Evolutionary conservation across 2,329 filamentous ascomycete genomes (phyloP), one percentile per base, ranked within the genome.

Genomic region (Xylaria digitata): DNA sequence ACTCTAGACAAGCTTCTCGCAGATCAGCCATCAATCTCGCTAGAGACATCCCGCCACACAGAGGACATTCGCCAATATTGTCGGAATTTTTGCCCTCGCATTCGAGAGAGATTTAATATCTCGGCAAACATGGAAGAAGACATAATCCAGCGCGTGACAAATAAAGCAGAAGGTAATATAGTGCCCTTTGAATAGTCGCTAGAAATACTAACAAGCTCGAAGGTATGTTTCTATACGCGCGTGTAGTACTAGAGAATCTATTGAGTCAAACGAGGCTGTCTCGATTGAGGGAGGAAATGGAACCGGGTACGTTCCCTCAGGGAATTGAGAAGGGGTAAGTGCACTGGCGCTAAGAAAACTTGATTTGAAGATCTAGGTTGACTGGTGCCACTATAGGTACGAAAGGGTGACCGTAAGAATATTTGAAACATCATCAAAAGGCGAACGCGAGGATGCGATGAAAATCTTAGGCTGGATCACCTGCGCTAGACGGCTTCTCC

Each of bases 181-280:
- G 23, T 9, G 13, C 11, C 8, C 23, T 21, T 26, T 3, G 23
- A 15, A 13, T n/a, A n/a, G 4, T 19, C 21, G 6, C 11, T 19
- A 34, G n/a, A 8, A 9, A 2, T 32, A 34, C 26, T 52, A 34
- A 49, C 6, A 30, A 6, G 43, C 5, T 17, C 2, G 26, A 7
- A 65, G 62, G 62, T 2, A 65, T 65, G 62, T 67, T 67, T 15
- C 52, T 67, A 32, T 65, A 61, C 17, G 65, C 61, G 1, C 55
- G 55, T 19, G 50, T 67, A 0, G 55, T 67, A 2, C 19, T 65
- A 26, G 42, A 34, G 15, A 65, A 67, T 23, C 65, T 67, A 13
- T 42, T 49, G n/a, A 53, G 32, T 6, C 65, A 67, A 23, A 65
- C 65, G 11, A 32, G 13, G n/a, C 42, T 56, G 3, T 45, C 49